Base-by-base conservation (phyloP, 2,329 filamentous ascomycete genomes). In the Shiraia bambusicola region DNA sequence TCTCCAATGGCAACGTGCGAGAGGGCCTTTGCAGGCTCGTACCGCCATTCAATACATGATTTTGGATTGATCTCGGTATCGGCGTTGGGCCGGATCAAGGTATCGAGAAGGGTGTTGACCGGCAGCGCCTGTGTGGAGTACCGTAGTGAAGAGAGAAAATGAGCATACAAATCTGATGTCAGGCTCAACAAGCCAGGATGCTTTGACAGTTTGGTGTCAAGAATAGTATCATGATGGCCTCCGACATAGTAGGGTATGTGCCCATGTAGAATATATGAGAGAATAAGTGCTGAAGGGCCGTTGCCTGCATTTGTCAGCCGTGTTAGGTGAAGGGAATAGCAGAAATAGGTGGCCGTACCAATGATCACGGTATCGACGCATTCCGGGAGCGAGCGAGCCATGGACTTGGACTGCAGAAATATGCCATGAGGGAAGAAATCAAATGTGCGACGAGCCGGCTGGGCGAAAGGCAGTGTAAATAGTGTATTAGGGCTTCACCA, bases 201-300 rank as follows among this genome's bases (percentile, higher is more conserved):
- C 35, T 69, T 62, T 34, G 68, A 69, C n/a, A 83, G 68, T 53
- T 81, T 82, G 28, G 71, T 62, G 57, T 82, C 74, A 6, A 83
- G 71, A 14, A 82, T 67, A 22, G 71, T 65, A 61, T 83, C 80
- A 26, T 79, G 77, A 63, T 83, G 80, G 26, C 74, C 74, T 39
- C 72, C 65, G 27, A 72, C 65, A 54, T 83, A 83, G 56, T 73
- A 76, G 4, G 80, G 80, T 38, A 81, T 69, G 55, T 82, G 72
- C 27, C 80, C 80, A 63, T 83, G 79, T 19, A 83, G 73, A 30
- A 83, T 80, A 61, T 80, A 83, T 32, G 79, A 82, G 26, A 83
- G 71, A 52, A 82, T 78, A 66, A 83, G 72, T 37, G 80, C 77
- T 36, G 80, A 80, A 32, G 80, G 80, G 41, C 80, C 80, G 59